These are phyloP conservation scores for Capronia americana DNA, from an alignment of 2,329 filamentous ascomycete genomes.

Conservation along the genomic window DNA sequence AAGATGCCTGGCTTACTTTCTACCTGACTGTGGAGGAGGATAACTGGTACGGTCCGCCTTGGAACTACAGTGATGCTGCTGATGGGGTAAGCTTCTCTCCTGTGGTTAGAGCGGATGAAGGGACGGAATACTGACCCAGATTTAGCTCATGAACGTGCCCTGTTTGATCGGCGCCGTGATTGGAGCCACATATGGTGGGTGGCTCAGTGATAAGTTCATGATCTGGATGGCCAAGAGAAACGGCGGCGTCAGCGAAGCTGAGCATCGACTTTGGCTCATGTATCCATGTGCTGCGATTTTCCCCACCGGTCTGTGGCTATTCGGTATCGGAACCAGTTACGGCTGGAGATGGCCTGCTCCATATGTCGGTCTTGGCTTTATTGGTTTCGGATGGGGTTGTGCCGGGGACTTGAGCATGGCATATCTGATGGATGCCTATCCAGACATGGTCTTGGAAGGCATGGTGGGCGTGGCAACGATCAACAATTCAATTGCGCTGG, in stretches of 20 bases:
- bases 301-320: conserved; percentile 60
- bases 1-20: conserved; percentile 66
- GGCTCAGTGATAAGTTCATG: conserved; percentile 63
- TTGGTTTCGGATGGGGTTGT: conserved; percentile 66
- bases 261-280: conserved; percentile 61
- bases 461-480: conserved; percentile 66
- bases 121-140: neutral
- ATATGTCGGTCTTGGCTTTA: conserved; percentile 63
- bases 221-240: conserved; percentile 62
- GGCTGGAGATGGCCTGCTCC: conserved; percentile 61
- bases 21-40: conserved; percentile 65
- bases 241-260: conserved; percentile 61
- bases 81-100: conserved; percentile 49
- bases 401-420: conserved; percentile 63
- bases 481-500: conserved; percentile 62
- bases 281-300: conserved; percentile 58
- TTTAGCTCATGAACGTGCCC: conserved; percentile 47
- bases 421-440: conserved; percentile 63
- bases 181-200: conserved; percentile 54
- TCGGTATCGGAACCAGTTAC: conserved; percentile 59
- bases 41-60: conserved; percentile 60
- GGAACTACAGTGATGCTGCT: conserved; percentile 61
- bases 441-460: conserved; percentile 63
- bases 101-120: neutral
- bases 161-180: conserved; percentile 54